A percentile compares a stretch with the other conserved stretches of the same genome.
These are phyloP conservation scores for Ceratobasidium sp. DNA, from an alignment of 1,284 basidiomycete species.

Conservation along the genomic window DNA sequence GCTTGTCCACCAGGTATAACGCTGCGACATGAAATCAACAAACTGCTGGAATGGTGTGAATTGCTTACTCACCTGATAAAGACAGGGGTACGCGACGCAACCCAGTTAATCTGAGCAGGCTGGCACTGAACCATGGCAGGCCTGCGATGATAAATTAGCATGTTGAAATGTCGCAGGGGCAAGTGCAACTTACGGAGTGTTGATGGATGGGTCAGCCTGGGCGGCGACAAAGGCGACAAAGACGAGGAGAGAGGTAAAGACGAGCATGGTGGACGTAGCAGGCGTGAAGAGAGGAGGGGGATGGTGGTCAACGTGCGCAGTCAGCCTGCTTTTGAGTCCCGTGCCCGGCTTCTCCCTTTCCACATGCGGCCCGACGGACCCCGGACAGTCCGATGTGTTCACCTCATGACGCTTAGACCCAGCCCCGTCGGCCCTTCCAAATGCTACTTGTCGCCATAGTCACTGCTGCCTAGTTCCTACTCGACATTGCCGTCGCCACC, in stretches of 20 bases:
- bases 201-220: constrained; percentile 42
- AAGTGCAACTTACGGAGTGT: constrained; percentile 41
- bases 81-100: constrained; percentile 3
- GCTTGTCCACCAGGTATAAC: constrained; percentile 43
- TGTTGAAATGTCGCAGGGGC: constrained; percentile 7
- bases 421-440: background rate
- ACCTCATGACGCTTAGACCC: constrained; percentile 38
- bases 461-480: background rate
- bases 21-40: background rate
- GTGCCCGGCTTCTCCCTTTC: constrained; percentile 38
- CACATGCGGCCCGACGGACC: constrained; percentile 13
- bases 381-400: constrained; percentile 27
- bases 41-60: background rate
- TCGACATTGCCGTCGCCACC: background rate
- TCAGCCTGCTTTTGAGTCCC: constrained; percentile 31
- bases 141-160: background rate
- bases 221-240: constrained; percentile 41
- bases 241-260: constrained; percentile 22
- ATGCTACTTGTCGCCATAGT: constrained; percentile 21
- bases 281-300: constrained; percentile 23
- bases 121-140: constrained; percentile 33
- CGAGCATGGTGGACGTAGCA: constrained; percentile 25
- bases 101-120: constrained; percentile 24
- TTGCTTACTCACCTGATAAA: constrained; percentile 21
- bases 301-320: constrained; percentile 8